Base-by-base conservation (phyloP, 257 asterid genomes). In the Solanum chiquidenum region DNA sequence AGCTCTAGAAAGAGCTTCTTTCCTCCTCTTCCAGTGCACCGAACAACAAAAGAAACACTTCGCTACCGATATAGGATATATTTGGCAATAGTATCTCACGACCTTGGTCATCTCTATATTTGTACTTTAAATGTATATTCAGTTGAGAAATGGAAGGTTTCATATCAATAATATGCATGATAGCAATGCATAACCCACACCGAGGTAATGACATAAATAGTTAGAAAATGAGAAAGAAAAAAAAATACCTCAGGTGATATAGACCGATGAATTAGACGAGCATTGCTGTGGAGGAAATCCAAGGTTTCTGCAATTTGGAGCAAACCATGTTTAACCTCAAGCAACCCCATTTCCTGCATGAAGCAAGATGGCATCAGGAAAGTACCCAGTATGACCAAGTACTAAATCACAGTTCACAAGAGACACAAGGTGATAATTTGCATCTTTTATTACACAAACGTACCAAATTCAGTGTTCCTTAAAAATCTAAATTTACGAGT, bases 291-390 rank as follows among this genome's bases (percentile, higher is more conserved):
- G 79, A 97, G 95, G 91, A 97, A 97, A 92, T 94, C 98, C 94
- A 97, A 92, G 83, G 99, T 96, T 93, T 97, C 99, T 0, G 99
- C 98, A 90, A 96, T 92, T 93, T 97, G 99, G 87, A 97, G 97
- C 83, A 97, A 90, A 33, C 99, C 99, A 86, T 97, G 99, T 93
- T 97, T 97, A 90, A 97, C 96, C 94, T 97, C 99, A 92, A 97
- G 87, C 85, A 97, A 84, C 72, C 99, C 98, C 99, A 97, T 97
- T 89, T 95, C 98, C 99, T 97, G 94, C 92, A 93, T 18, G 13
- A 80, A 64, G 74, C 40, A 72, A 64, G 38, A 76, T 79, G 64
- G 37, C 80, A 35, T 35, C 72, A 87, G 72, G 66, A 88, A 23
- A 86, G 46, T 40, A 66, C 18, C 11, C 40, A 71, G 58, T 86